Evolutionary conservation across 2,329 filamentous ascomycete species (phyloP).

Genomic region (Zasmidium citrigriseum): DNA sequence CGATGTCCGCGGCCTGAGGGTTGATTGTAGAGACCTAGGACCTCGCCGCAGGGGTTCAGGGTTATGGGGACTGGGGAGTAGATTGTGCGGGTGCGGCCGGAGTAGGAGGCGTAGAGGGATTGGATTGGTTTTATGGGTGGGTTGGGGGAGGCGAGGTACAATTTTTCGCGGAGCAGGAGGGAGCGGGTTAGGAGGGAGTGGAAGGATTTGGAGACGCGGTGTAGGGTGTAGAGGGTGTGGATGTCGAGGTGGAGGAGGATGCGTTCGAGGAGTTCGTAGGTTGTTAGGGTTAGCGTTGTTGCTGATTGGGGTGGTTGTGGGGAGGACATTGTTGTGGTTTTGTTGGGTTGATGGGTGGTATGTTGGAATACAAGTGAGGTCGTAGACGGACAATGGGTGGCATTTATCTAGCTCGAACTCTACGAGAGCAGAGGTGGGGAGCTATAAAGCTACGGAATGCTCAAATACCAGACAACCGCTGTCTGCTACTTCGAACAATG

Average conservation of each 20-base stretch:
- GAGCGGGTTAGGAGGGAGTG: slow-evolving; percentile 8
- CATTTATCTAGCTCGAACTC: too few species aligned
- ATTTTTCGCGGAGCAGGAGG: background rate
- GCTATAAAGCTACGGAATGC: too few species aligned
- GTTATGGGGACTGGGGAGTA: slow-evolving; percentile 1
- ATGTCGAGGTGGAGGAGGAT: slow-evolving; percentile 9
- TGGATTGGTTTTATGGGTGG: slow-evolving; percentile 3
- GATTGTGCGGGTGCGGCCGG: slow-evolving; percentile 6
- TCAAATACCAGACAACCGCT: too few species aligned
- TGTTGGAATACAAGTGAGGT: too few species aligned
- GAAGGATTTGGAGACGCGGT: slow-evolving; percentile 6
- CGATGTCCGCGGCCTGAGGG: slow-evolving; percentile 1
- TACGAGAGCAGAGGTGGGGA: too few species aligned
- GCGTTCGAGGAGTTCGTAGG: slow-evolving; percentile 16
- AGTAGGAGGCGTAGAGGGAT: slow-evolving; percentile 2
- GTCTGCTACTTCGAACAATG: too few species aligned
- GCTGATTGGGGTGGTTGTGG: background rate
- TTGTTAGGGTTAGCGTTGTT: slow-evolving; percentile 1
- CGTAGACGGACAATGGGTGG: too few species aligned
- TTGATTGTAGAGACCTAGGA: background rate
- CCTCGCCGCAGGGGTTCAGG: slow-evolving; percentile 8
- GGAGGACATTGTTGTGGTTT: background rate
- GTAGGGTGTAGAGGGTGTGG: slow-evolving; percentile 6
- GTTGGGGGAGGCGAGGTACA: slow-evolving; percentile 1
- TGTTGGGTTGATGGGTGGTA: too few species aligned